Conservation (phyloP, 768 basidiomycete species). For the Panus rudis region DNA sequence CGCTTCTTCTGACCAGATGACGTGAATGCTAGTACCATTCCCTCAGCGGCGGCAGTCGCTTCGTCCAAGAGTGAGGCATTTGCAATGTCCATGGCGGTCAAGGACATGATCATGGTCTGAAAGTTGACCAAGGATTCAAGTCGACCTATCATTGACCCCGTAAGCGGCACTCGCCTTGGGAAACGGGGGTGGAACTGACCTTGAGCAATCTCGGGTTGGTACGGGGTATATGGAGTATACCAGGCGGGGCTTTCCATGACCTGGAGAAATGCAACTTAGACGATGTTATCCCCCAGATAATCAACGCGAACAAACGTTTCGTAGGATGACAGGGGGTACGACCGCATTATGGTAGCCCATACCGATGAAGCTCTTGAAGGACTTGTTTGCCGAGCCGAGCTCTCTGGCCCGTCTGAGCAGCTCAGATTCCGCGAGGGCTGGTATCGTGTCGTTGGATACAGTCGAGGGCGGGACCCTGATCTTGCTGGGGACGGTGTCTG, state of each 20-base stretch:
- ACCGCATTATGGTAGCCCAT: slow-evolving; percentile 97
- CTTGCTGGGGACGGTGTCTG: slow-evolving; percentile 70
- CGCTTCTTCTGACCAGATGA: slow-evolving; percentile 62
- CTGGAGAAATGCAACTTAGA: slow-evolving; percentile 30
- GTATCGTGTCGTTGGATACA: slow-evolving; percentile 63
- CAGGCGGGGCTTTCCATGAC: slow-evolving; percentile 94
- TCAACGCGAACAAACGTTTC: slow-evolving; percentile 55
- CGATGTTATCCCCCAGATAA: background rate
- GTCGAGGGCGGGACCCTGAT: slow-evolving; percentile 62
- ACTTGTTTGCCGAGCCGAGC: slow-evolving; percentile 72
- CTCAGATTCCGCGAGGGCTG: slow-evolving; percentile 80
- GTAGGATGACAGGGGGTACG: slow-evolving; percentile 90
- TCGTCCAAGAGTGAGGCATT: slow-evolving; percentile 96
- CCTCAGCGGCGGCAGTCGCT: slow-evolving; percentile 91
- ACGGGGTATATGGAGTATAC: slow-evolving; percentile 96
- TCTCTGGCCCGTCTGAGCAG: slow-evolving; percentile 67
- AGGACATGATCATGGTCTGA: slow-evolving; percentile 92
- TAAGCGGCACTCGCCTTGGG: too few species aligned
- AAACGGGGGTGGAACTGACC: slow-evolving; percentile 53
- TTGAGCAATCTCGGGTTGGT: slow-evolving; percentile 98
- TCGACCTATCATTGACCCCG: slow-evolving; percentile 75
- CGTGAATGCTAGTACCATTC: slow-evolving; percentile 91
- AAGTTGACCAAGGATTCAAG: slow-evolving; percentile 95
- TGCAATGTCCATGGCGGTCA: slow-evolving; percentile 92
- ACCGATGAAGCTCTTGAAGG: slow-evolving; percentile 91